Evolutionary conservation across 495 filamentous ascomycete genomes (phyloP).

Genomic region (Mycothermus thermophilus): DNA sequence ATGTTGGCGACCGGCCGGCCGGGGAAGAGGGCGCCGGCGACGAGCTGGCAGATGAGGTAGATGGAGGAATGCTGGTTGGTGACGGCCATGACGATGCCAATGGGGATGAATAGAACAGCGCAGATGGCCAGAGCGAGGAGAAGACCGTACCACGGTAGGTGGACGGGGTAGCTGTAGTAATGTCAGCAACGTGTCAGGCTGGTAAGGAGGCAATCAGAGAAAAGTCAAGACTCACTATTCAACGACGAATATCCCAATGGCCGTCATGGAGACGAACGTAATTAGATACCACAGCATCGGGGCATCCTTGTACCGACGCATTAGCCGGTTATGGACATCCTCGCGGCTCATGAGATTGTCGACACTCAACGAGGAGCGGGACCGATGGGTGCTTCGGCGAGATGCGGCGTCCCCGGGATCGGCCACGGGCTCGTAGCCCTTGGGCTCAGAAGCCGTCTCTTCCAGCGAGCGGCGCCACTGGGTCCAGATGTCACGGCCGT

Average conservation of each 20-base stretch:
- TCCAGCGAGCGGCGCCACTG: constrained; percentile 46
- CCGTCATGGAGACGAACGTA: constrained; percentile 54
- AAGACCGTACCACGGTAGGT: constrained; percentile 65
- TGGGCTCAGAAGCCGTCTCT: constrained; percentile 31
- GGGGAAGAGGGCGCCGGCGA: constrained; percentile 64
- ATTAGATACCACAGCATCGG: constrained; percentile 65
- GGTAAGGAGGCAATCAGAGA: not conserved
- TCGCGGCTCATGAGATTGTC: constrained; percentile 50
- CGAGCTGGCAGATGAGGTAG: constrained; percentile 70
- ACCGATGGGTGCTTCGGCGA: constrained; percentile 3
- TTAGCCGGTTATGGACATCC: constrained; percentile 66
- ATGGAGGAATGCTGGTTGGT: constrained; percentile 72
- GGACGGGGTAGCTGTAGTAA: constrained; percentile 48
- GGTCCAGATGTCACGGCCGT: constrained; percentile 58
- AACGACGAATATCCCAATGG: constrained; percentile 69
- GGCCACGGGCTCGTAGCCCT: constrained; percentile 32
- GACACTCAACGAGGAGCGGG: constrained; percentile 26
- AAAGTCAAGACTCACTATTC: constrained; percentile 44
- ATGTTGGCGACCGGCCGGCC: constrained; percentile 77
- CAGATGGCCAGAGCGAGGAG: constrained; percentile 63
- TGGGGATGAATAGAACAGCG: constrained; percentile 58
- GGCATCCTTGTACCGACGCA: constrained; percentile 61
- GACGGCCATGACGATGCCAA: constrained; percentile 76
- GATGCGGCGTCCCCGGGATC: constrained; percentile 7
- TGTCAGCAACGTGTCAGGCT: constrained; percentile 3